These are phyloP conservation scores for Pleurotus citrinopileatus DNA, from an alignment of 768 basidiomycete genomes.

Conservation along the genomic window DNA sequence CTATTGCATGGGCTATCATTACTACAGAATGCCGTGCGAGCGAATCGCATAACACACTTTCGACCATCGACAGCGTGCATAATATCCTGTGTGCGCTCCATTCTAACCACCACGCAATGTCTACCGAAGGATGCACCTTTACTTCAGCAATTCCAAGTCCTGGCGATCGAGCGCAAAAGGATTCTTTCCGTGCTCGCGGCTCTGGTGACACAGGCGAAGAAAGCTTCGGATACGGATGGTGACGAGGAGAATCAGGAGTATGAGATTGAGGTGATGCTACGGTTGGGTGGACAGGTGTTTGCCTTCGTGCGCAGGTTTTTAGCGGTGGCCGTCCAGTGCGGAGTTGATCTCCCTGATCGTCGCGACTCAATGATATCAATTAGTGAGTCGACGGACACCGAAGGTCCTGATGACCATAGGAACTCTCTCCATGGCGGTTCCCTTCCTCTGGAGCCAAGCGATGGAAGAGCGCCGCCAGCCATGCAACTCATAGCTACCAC, in stretches of 20 bases:
- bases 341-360: constrained; percentile 61
- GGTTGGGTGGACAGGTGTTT: constrained; percentile 77
- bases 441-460: constrained; percentile 11
- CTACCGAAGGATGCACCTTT: constrained; percentile 77
- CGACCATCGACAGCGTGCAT: constrained; percentile 94
- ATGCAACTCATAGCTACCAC: constrained; percentile 23
- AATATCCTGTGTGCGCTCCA: constrained; percentile 88
- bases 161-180: constrained; percentile 77
- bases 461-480: neutral
- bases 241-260: constrained; percentile 44
- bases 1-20: constrained; percentile 83
- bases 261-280: constrained; percentile 77
- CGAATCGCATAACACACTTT: constrained; percentile 79
- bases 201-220: constrained; percentile 79
- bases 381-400: constrained; percentile 26
- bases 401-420: constrained; percentile 25
- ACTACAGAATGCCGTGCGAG: constrained; percentile 79
- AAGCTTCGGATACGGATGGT: constrained; percentile 49
- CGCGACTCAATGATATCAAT: constrained; percentile 30
- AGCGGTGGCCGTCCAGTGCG: constrained; percentile 70
- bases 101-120: constrained; percentile 81
- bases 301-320: constrained; percentile 80
- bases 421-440: constrained; percentile 17
- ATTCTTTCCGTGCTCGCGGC: constrained; percentile 79
- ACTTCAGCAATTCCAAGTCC: constrained; percentile 59